Evolutionary conservation across 169 alveolate genomes (phyloP), one percentile per base, ranked within the genome.

Genomic region (Plasmodium ovale): DNA sequence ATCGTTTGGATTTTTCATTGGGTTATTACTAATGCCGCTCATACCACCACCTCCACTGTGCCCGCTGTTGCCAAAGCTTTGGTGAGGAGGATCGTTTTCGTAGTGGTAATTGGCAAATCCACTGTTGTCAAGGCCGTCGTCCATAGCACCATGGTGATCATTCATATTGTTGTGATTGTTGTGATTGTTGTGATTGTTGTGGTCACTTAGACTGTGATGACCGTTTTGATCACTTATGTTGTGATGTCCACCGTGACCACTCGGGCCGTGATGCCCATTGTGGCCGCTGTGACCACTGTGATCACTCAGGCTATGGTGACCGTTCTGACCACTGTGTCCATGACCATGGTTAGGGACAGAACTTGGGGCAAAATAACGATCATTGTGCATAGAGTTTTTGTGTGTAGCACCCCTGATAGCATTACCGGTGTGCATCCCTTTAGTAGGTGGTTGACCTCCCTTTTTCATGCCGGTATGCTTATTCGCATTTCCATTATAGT

Each of bases 1-100:
- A 23, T 77, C 88, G 12, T 59, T 74, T 47, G 53, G 29, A 35
- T 77, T 77, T 10, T 77, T 72, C 3, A 56, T 19, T 39, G 35
- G 25, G 29, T 53, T 74, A 37, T 7, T 58, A 39, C 58, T 59
- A 21, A 53, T 53, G 2, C 25, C 29, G 54, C 31, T 51, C 29
- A 47, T 69, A 47, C 10, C 23, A 27, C 23, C n/a, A 10, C 12
- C 19, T 19, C 21, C 16, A 23, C 21, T 37, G 16, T n/a, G n/a
- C n/a, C n/a, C n/a, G n/a, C n/a, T n/a, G n/a, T n/a, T n/a, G n/a
- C n/a, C n/a, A n/a, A n/a, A n/a, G n/a, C 42, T 39, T 33, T 14
- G 14, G 12, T n/a, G 49, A 7, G 16, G n/a, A 29, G 1, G 14
- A 47, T 21, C 16, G 19, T 70, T 49, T 5, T 70, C 84, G 44